These are phyloP conservation scores for Mycosphaerella arachidis DNA, from an alignment of 2,329 filamentous ascomycete species.

Conservation along the genomic window DNA sequence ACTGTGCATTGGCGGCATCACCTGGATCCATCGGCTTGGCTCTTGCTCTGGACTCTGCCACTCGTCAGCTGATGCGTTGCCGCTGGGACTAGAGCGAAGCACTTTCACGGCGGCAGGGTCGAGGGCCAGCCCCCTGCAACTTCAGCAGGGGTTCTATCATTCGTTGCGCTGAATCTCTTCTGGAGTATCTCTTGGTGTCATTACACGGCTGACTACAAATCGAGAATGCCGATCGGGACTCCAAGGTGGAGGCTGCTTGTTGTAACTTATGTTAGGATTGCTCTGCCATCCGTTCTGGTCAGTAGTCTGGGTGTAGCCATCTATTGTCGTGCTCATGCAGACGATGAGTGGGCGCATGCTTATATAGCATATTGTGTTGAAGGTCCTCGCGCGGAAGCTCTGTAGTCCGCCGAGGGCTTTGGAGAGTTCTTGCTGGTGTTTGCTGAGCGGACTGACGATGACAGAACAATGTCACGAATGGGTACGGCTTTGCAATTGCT, in stretches of 20 bases:
- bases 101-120: slow-evolving; percentile 6
- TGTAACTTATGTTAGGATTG: slow-evolving; percentile 14
- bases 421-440: slow-evolving; percentile 14
- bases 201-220: slow-evolving; percentile 17
- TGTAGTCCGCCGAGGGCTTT: slow-evolving; percentile 12
- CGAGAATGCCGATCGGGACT: slow-evolving; percentile 13
- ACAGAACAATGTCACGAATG: slow-evolving; percentile 16
- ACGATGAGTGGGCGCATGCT: slow-evolving; percentile 8
- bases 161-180: slow-evolving; percentile 14
- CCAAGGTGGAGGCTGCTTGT: slow-evolving; percentile 10
- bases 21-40: slow-evolving; percentile 12
- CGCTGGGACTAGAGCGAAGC: slow-evolving; percentile 8
- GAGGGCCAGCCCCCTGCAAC: slow-evolving; percentile 6
- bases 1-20: slow-evolving; percentile 10
- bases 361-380: slow-evolving; percentile 13
- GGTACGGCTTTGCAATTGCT: slow-evolving; percentile 15
- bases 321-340: slow-evolving; percentile 5
- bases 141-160: slow-evolving; percentile 11
- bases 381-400: slow-evolving; percentile 7
- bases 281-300: slow-evolving; percentile 10
- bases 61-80: slow-evolving; percentile 14
- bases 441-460: slow-evolving; percentile 5
- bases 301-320: slow-evolving; percentile 12
- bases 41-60: slow-evolving; percentile 11
- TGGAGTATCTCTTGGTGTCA: slow-evolving; percentile 17